A percentile compares a stretch with the other conserved stretches of the same genome.
Evolutionary conservation across 768 basidiomycete genomes (phyloP).

Genomic region (Boletales sp.): DNA sequence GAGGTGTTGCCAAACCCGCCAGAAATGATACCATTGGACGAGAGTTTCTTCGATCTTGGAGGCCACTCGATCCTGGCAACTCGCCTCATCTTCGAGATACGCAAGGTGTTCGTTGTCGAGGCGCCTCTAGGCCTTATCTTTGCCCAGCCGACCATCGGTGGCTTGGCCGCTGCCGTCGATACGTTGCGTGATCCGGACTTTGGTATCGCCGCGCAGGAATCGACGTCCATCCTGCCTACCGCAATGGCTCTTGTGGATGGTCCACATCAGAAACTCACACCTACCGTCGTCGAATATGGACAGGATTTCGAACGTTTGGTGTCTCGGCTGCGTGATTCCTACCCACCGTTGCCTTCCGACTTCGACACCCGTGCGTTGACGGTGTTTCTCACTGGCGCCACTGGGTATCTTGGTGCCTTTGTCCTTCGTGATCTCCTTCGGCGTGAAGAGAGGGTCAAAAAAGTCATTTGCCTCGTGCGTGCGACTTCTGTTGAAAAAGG

Average conservation of each 20-base stretch:
- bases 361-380: constrained; percentile 55
- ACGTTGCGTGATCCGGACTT: constrained; percentile 73
- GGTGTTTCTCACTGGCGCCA: constrained; percentile 94
- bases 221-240: constrained; percentile 14
- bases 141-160: constrained; percentile 80
- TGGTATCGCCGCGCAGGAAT: constrained; percentile 50
- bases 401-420: constrained; percentile 95
- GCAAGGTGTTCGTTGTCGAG: constrained; percentile 86
- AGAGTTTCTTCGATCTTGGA: constrained; percentile 97
- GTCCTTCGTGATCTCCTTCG: constrained; percentile 77
- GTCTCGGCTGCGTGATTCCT: constrained; percentile 54
- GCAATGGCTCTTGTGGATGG: constrained; percentile 9
- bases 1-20: constrained; percentile 76
- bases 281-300: constrained; percentile 61
- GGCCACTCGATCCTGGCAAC: constrained; percentile 99
- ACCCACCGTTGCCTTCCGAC: constrained; percentile 56
- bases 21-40: constrained; percentile 76
- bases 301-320: constrained; percentile 70
- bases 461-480: constrained; percentile 92
- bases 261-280: constrained; percentile 15
- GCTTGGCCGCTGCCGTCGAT: constrained; percentile 76
- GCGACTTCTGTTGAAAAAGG: constrained; percentile 61
- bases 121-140: constrained; percentile 92
- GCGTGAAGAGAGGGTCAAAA: constrained; percentile 58
- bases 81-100: constrained; percentile 92